These are phyloP conservation scores for Calonectria pseudoturangicola DNA, from an alignment of 2,329 filamentous ascomycete species.

Conservation along the genomic window DNA sequence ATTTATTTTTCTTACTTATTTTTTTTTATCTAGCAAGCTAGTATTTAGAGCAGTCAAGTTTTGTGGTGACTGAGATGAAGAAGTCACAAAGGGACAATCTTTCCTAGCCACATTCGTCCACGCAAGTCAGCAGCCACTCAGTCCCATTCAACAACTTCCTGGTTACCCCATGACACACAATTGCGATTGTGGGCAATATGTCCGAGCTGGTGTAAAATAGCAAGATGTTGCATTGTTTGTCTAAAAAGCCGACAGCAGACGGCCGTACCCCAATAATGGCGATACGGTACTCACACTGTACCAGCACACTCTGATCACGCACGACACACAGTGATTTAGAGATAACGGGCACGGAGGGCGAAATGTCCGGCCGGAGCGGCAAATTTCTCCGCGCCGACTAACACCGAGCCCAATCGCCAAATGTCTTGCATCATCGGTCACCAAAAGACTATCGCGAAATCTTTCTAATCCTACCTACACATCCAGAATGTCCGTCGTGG, in stretches of 20 bases:
- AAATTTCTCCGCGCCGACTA: conserved; percentile 61
- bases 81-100: background rate
- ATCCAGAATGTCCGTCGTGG: conserved; percentile 62
- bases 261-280: background rate
- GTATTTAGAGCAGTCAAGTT: too few species aligned
- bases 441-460: conserved; percentile 48
- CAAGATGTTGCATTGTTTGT: background rate
- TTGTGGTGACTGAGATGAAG: too few species aligned
- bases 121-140: background rate
- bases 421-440: conserved; percentile 56
- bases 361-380: conserved; percentile 53
- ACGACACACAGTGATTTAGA: conserved; percentile 11
- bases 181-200: background rate
- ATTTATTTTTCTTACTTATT: too few species aligned
- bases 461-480: conserved; percentile 55
- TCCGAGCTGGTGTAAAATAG: too few species aligned
- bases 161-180: background rate
- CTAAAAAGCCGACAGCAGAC: conserved; percentile 26
- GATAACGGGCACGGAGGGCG: background rate
- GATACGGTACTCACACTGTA: conserved; percentile 26
- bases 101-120: conserved; percentile 2
- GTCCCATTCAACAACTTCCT: background rate
- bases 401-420: conserved; percentile 55
- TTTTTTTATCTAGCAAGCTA: too few species aligned
- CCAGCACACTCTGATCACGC: too few species aligned